A percentile compares a stretch with the other conserved stretches of the same genome.
These are phyloP conservation scores for Aureobasidium sp. DNA, from an alignment of 2,329 filamentous ascomycete species.

Conservation along the genomic window DNA sequence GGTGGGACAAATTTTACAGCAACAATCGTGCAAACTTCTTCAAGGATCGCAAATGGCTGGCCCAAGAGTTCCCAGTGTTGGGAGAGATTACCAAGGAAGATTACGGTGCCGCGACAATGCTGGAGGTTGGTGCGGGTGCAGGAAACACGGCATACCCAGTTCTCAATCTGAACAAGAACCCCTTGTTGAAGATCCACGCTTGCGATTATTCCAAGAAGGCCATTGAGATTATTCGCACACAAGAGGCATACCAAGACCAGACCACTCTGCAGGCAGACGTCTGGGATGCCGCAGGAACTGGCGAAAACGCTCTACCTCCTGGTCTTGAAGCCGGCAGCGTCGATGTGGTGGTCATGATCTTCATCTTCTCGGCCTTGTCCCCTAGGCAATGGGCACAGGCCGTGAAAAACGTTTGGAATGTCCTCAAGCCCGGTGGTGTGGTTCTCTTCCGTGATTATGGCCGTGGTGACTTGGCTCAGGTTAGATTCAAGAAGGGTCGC, in stretches of 20 bases:
- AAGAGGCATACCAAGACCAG: conserved; percentile 64
- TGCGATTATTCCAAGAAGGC: conserved; percentile 96
- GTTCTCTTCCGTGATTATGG: conserved; percentile 97
- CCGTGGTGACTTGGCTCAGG: conserved; percentile 88
- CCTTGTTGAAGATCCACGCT: conserved; percentile 74
- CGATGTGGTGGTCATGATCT: conserved; percentile 89
- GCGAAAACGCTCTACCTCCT: conserved; percentile 56
- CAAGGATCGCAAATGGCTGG: conserved; percentile 96
- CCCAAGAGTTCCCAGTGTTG: conserved; percentile 91
- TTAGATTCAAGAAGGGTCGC: conserved; percentile 90
- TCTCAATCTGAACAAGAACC: conserved; percentile 75
- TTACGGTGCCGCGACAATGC: conserved; percentile 61
- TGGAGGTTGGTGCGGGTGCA: conserved; percentile 91
- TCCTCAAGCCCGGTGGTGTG: conserved; percentile 87
- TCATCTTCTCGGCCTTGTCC: conserved; percentile 89
- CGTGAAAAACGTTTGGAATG: conserved; percentile 69
- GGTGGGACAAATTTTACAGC: conserved; percentile 98
- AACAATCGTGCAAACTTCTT: conserved; percentile 98
- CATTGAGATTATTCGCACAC: conserved; percentile 80
- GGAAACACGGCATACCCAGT: conserved; percentile 96
- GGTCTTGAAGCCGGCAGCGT: conserved; percentile 71
- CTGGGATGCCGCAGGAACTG: conserved; percentile 72
- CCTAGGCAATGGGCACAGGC: conserved; percentile 79
- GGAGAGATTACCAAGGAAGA: conserved; percentile 63
- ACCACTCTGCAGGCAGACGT: conserved; percentile 75